phyloP scores from a whole-genome alignment of 1,284 basidiomycete species.

The Agroathelia rolfsii region DNA sequence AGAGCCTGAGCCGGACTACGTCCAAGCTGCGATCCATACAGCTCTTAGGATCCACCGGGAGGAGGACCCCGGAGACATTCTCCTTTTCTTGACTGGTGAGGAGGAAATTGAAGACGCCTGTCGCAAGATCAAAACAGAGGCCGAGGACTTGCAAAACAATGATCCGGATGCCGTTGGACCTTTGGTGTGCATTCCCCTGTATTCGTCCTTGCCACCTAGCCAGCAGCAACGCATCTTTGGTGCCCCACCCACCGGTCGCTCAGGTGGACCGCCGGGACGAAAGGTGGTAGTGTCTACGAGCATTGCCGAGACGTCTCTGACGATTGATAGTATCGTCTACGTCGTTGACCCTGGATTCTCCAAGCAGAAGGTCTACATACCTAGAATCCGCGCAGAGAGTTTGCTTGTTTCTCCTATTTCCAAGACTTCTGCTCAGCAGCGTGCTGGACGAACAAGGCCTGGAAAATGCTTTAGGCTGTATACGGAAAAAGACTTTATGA shows the following conservation, averaged over 20 bases:
- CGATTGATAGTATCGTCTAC: conserved; percentile 98
- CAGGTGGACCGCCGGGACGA: conserved; percentile 75
- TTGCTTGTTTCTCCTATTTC: conserved; percentile 92
- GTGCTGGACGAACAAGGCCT: conserved; percentile 90
- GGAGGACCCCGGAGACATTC: conserved; percentile 88
- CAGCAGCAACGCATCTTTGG: conserved; percentile 97
- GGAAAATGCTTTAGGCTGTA: conserved; percentile 98
- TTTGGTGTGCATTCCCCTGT: conserved; percentile 82
- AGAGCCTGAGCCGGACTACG: conserved; percentile 93
- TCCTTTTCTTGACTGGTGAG: conserved; percentile 95
- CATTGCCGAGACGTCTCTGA: conserved; percentile 96
- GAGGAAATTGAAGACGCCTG: conserved; percentile 99
- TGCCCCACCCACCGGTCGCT: conserved; percentile 61
- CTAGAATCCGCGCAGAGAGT: conserved; percentile 91
- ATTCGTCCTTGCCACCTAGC: conserved; percentile 86
- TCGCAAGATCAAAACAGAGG: conserved; percentile 85
- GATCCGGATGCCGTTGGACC: conserved; percentile 76
- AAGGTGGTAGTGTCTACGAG: conserved; percentile 97
- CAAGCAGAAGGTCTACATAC: conserved; percentile 97
- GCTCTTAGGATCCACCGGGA: conserved; percentile 97
- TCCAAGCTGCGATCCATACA: conserved; percentile 94
- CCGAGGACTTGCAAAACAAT: conserved; percentile 66
- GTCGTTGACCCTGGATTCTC: conserved; percentile 98
- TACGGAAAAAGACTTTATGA: conserved; percentile 96
- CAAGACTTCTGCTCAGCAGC: conserved; percentile 92